phyloP scores from a whole-genome alignment of 2,329 filamentous ascomycete species.

The Aureobasidium sp. region DNA sequence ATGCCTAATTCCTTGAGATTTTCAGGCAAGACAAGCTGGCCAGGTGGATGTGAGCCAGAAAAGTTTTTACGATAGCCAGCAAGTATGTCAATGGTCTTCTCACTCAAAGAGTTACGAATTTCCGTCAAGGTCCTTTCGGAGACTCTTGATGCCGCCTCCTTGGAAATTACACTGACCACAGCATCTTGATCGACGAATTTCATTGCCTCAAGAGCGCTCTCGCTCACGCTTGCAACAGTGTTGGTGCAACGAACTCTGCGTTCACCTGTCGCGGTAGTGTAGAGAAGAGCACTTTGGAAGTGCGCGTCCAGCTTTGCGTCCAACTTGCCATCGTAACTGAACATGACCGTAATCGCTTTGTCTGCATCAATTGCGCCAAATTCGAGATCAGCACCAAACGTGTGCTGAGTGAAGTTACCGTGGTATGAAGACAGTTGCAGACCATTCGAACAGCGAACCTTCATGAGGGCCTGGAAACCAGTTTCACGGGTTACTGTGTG shows the following conservation, averaged over 20 bases:
- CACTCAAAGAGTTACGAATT: conserved; percentile 70
- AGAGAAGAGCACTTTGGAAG: conserved; percentile 91
- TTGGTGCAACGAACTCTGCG: conserved; percentile 89
- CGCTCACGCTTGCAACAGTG: conserved; percentile 83
- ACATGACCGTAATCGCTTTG: conserved; percentile 84
- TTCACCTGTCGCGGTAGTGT: conserved; percentile 84
- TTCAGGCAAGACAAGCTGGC: conserved; percentile 90
- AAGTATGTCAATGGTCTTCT: conserved; percentile 88
- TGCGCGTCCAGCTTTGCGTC: conserved; percentile 94
- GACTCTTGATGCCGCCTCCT: conserved; percentile 86
- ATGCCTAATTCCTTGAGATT: conserved; percentile 94
- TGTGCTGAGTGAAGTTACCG: conserved; percentile 93
- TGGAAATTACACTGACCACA: conserved; percentile 78
- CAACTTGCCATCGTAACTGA: conserved; percentile 95
- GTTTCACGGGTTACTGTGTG: conserved; percentile 85
- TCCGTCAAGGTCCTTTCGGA: conserved; percentile 72
- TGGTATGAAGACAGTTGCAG: conserved; percentile 91
- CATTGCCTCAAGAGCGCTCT: conserved; percentile 73
- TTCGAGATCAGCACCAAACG: conserved; percentile 88
- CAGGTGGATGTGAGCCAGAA: conserved; percentile 75
- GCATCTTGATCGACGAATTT: conserved; percentile 95
- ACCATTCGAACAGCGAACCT: conserved; percentile 95
- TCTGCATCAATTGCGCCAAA: conserved; percentile 89
- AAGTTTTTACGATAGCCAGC: conserved; percentile 91
- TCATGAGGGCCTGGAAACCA: conserved; percentile 94